Percentiles rank a stretch among this genome's conserved stretches.
Evolutionary conservation across 1,139 yeast genomes (phyloP).

Genomic region (Candida tetrigidarum): DNA sequence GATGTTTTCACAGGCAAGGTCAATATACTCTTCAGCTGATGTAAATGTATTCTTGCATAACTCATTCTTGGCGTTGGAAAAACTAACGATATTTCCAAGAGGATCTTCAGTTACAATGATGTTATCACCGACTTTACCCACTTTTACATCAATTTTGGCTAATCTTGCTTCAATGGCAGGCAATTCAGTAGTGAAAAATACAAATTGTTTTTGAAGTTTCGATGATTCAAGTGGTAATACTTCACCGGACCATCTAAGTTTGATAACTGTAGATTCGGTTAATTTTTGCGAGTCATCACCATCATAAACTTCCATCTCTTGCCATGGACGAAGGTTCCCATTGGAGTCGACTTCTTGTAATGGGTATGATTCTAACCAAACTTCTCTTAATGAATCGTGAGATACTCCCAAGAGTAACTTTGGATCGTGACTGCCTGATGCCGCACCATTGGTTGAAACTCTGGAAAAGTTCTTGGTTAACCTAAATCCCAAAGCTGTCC

Average conservation of each 20-base stretch:
- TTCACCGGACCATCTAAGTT: conserved; percentile 54
- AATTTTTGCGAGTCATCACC: conserved; percentile 46
- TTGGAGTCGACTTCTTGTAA: conserved; percentile 50
- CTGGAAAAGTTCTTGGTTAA: conserved; percentile 59
- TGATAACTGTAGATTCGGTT: conserved; percentile 45
- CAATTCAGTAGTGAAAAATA: conserved; percentile 58
- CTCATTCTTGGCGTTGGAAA: conserved; percentile 39
- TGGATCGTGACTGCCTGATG: conserved; percentile 32
- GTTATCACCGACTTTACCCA: conserved; percentile 20
- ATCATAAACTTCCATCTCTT: conserved; percentile 57
- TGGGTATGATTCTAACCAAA: conserved; percentile 75
- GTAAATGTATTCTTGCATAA: conserved; percentile 32
- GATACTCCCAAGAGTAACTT: conserved; percentile 56
- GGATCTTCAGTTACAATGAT: conserved; percentile 53
- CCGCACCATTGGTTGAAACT: conserved; percentile 45
- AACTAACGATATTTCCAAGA: conserved; percentile 54
- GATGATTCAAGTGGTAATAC: conserved; percentile 25
- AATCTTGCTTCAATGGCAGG: conserved; percentile 40
- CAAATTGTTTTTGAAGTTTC: conserved; percentile 38
- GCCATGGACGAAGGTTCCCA: conserved; percentile 60
- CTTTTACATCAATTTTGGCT: conserved; percentile 23
- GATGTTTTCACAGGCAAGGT: conserved; percentile 15
- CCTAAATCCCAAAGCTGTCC: conserved; percentile 60
- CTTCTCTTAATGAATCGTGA: conserved; percentile 64
- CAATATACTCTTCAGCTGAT: conserved; percentile 31